Conservation (phyloP, 352 stramenopile genomes). For the Phytophthora gonapodyides region DNA sequence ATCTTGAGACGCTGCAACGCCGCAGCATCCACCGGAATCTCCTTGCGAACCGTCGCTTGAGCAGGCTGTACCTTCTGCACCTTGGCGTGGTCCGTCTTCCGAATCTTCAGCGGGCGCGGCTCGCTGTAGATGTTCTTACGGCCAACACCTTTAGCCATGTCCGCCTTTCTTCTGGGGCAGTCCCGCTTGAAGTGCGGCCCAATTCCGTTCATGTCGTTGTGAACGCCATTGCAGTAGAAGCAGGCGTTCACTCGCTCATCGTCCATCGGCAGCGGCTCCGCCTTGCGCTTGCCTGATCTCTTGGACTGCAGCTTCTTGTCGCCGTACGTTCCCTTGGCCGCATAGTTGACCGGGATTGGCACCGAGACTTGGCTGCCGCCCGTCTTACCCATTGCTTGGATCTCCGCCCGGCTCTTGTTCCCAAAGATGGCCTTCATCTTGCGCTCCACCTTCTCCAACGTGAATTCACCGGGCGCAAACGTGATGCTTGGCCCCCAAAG, state of each 20-base stretch:
- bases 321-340: neutral
- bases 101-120: neutral
- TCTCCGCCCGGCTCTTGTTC: slow-evolving; percentile 3
- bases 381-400: neutral
- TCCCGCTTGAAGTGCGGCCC: neutral
- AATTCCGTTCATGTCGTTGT: no score
- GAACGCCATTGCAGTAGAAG: no score
- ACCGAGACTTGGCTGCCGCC: neutral
- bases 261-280: neutral
- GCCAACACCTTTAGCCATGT: neutral
- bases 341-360: neutral
- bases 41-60: neutral
- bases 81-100: neutral
- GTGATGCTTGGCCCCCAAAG: no score
- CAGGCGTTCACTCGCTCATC: neutral
- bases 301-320: slow-evolving; percentile 1
- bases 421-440: slow-evolving; percentile 13
- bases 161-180: slow-evolving; percentile 4
- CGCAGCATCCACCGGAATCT: slow-evolving; percentile 7
- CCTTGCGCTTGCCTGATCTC: slow-evolving; percentile 2
- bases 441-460: slow-evolving; percentile 5
- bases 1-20: neutral
- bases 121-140: slow-evolving; percentile 16
- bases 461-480: neutral
- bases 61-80: neutral